These are phyloP conservation scores for Tetrastigma voinierianum DNA, from an alignment of 164 flowering plant species.

Conservation along the genomic window DNA sequence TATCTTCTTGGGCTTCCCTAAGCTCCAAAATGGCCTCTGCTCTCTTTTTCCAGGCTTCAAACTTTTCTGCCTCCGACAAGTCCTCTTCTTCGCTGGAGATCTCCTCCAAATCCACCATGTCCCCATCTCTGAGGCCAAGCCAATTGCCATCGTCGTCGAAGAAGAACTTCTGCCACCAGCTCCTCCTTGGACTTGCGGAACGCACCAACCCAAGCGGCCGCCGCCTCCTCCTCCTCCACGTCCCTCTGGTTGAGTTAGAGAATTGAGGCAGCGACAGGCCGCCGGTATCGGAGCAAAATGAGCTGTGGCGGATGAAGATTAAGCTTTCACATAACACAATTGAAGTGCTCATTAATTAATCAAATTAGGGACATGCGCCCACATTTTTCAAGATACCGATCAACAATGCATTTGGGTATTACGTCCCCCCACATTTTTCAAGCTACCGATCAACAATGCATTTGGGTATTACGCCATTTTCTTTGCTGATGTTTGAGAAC, in stretches of 20 bases:
- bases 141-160: conserved; percentile 83
- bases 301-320: conserved; percentile 5
- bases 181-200: conserved; percentile 24
- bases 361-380: conserved; percentile 28
- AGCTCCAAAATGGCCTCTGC: conserved; percentile 91
- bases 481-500: too few relatives aligned
- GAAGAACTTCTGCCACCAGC: conserved; percentile 89
- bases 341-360: conserved; percentile 74
- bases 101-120: conserved; percentile 32
- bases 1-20: conserved; percentile 84
- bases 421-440: conserved; percentile 70
- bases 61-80: conserved; percentile 60
- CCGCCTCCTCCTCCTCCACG: conserved; percentile 16
- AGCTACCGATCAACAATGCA: too few relatives aligned
- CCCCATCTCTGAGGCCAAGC: conserved; percentile 75
- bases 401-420: too few relatives aligned
- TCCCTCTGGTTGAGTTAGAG: too few relatives aligned
- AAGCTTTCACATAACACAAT: conserved; percentile 44
- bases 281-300: background rate
- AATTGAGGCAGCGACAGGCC: too few relatives aligned
- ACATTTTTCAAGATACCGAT: conserved; percentile 41
- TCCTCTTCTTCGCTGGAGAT: conserved; percentile 33
- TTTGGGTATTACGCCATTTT: too few relatives aligned
- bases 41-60: conserved; percentile 93
- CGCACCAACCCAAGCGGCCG: conserved; percentile 33